phyloP scores from a whole-genome alignment of 2,329 filamentous ascomycete genomes.

The Niveomyces coronatus region DNA sequence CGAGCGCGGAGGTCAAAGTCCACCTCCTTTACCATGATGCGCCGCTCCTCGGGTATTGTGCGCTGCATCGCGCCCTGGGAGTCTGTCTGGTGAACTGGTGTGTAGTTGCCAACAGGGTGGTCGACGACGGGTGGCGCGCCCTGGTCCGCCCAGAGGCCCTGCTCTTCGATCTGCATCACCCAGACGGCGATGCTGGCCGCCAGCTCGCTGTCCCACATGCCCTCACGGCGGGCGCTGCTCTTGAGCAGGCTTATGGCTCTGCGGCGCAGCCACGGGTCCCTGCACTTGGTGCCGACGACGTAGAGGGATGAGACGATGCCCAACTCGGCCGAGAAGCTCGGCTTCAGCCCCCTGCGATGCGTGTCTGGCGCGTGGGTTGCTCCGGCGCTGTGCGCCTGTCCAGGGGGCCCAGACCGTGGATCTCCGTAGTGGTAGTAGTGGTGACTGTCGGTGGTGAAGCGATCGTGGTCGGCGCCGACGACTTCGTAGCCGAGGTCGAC shows the following conservation, averaged over 20 bases:
- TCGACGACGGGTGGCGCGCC: constrained; percentile 19
- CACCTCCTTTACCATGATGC: constrained; percentile 45
- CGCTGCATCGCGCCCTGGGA: constrained; percentile 4
- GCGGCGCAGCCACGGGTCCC: constrained; percentile 44
- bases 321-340: constrained; percentile 53
- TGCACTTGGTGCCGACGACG: constrained; percentile 56
- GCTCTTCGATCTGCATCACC: constrained; percentile 45
- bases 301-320: constrained; percentile 56
- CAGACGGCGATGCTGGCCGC: constrained; percentile 44
- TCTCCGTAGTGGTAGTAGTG: constrained; percentile 31
- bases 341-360: no score
- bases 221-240: constrained; percentile 51
- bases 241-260: constrained; percentile 51
- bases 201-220: constrained; percentile 59
- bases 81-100: no score
- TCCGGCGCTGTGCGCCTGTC: neutral
- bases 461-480: constrained; percentile 45
- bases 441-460: constrained; percentile 36
- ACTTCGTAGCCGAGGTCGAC: constrained; percentile 49
- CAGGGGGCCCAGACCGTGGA: neutral
- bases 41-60: constrained; percentile 39
- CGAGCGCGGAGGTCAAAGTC: constrained; percentile 46
- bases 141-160: constrained; percentile 3
- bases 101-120: constrained; percentile 10
- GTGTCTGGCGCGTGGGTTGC: no score